Base-by-base conservation (phyloP, 2,329 filamentous ascomycete species). In the Hymenoscyphus scutula region DNA sequence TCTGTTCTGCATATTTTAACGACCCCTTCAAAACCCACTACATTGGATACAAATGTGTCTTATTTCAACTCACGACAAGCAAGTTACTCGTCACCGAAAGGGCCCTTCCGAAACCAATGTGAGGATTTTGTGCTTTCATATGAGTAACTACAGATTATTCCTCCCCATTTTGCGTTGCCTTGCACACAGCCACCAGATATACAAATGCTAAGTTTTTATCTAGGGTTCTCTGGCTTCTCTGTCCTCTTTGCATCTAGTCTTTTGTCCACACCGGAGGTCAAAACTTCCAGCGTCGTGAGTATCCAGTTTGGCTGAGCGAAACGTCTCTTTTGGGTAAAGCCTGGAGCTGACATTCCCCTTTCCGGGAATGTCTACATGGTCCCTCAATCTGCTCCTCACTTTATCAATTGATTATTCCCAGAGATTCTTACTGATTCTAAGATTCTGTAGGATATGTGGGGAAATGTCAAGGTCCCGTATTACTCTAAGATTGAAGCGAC, bases 381-480 rank as follows among this genome's bases (percentile, higher is more conserved):
- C 6, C 27, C 27, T 29, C 3, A 29, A 29, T 3, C 27, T 29
- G 3, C 6, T 29, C 3, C 27, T 29, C 27, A 29, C 27, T 29
- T 6, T 29, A 29, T 6, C 6, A 29, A 3, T 29, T 29, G 6
- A 29, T 3, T 29, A 29, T 29, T 29, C 27, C 27, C 27, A 32
- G 54, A 53, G 2, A 63, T 64, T 23, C 62, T 59, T 11, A 69
- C 68, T 64, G 72, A 74, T 53, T 32, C 30, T 8, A 8, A 32
- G 30, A 32, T 32, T 8, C 6, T 32, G 6, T 32, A 11, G 10
- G 34, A 51, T 13, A 53, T 69, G 1, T 73, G 70, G 70, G 71
- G 70, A 1, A 74, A 74, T 56, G 65, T 71, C 51, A 71, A 70
- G 56, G 68, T 74, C 5, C 72, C 72, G 1, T 68, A 61, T 8